Percentiles rank a stretch among this genome's conserved stretches.
These are phyloP conservation scores for Dioscorea zingiberensis DNA, from an alignment of 106 monocot genomes.

Conservation along the genomic window DNA sequence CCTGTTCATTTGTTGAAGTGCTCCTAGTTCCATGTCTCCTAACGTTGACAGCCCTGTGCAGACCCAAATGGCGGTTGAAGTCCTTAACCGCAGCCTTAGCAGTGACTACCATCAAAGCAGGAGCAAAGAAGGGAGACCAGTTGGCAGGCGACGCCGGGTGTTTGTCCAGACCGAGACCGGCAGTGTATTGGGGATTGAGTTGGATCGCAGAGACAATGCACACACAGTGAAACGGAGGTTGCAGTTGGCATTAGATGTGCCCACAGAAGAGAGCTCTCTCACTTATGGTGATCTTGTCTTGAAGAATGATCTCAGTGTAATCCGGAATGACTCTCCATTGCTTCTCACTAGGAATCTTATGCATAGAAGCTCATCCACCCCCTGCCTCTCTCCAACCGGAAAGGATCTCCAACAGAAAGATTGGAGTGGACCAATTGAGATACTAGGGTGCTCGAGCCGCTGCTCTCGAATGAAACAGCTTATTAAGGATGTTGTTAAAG, in stretches of 20 bases:
- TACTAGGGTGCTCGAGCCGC: constrained; percentile 9
- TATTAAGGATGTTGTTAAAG: constrained; percentile 17
- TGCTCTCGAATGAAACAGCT: constrained; percentile 11
- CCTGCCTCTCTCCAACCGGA: constrained; percentile 20
- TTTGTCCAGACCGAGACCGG: constrained; percentile 61
- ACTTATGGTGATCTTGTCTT: constrained; percentile 21
- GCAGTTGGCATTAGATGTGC: constrained; percentile 18
- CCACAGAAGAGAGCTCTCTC: constrained; percentile 23
- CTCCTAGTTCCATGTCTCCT: constrained; percentile 29
- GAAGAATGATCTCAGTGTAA: constrained; percentile 15
- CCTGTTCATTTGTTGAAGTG: background rate
- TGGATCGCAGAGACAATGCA: constrained; percentile 26
- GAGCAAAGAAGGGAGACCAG: constrained; percentile 12
- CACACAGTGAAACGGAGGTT: constrained; percentile 26
- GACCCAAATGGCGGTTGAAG: constrained; percentile 50
- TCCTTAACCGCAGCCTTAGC: constrained; percentile 19
- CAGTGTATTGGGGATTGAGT: constrained; percentile 20
- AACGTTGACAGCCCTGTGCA: constrained; percentile 26
- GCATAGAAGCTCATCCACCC: constrained; percentile 20
- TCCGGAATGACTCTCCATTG: constrained; percentile 20
- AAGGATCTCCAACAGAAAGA: constrained; percentile 20
- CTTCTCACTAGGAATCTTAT: constrained; percentile 14
- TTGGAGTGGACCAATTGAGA: constrained; percentile 15
- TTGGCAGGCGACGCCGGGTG: constrained; percentile 40
- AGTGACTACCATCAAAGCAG: constrained; percentile 11